Conservation (phyloP, 805 yeast species). For the Yamadazyma takamatsuzukensis region DNA sequence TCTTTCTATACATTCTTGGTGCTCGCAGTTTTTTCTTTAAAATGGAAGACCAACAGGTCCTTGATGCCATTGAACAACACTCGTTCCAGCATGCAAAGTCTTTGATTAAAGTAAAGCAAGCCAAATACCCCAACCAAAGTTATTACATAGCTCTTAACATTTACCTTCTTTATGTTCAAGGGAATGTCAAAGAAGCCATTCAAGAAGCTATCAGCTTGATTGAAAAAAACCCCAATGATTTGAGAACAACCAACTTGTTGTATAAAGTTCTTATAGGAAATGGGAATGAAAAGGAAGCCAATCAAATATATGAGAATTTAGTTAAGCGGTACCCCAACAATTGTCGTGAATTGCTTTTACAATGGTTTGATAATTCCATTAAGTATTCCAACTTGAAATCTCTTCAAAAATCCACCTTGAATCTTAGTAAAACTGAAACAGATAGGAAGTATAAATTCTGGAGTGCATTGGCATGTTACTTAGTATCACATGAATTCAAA, state of each 20-base stretch:
- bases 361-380: conserved; percentile 58
- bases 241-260: conserved; percentile 47
- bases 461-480: conserved; percentile 54
- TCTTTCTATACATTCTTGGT: no score
- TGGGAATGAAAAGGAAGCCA: conserved; percentile 35
- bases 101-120: conserved; percentile 44
- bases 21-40: no score
- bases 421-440: conserved; percentile 28
- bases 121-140: conserved; percentile 54
- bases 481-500: conserved; percentile 29
- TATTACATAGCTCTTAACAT: conserved; percentile 48
- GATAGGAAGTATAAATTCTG: conserved; percentile 39
- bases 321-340: conserved; percentile 53
- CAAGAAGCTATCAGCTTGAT: conserved; percentile 24
- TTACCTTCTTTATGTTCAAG: conserved; percentile 29
- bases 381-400: conserved; percentile 45
- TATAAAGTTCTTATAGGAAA: conserved; percentile 40
- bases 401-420: conserved; percentile 50
- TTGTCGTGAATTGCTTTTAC: conserved; percentile 32
- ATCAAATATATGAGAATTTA: conserved; percentile 53
- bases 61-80: conserved; percentile 48
- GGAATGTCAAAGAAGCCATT: conserved; percentile 30
- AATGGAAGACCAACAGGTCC: conserved; percentile 16
- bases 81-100: conserved; percentile 52
- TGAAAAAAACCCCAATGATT: conserved; percentile 50